Evolutionary conservation across 2,329 filamentous ascomycete species (phyloP).

Genomic region (Albifimbria verrucaria): DNA sequence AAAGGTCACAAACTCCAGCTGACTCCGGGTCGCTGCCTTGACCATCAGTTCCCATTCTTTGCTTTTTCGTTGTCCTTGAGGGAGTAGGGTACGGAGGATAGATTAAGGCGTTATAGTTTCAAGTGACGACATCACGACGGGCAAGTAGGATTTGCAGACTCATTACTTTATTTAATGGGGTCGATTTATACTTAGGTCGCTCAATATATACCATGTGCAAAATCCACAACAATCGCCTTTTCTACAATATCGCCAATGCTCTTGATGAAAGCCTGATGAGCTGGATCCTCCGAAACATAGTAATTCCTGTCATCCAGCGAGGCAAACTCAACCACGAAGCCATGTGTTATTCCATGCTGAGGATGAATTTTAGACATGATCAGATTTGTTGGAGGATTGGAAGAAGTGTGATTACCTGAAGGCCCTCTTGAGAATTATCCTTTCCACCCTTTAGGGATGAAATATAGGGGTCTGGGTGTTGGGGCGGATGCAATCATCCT

Average conservation of each 20-base stretch:
- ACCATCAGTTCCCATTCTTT: too few species aligned
- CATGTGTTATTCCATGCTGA: constrained; percentile 63
- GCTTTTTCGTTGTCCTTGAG: too few species aligned
- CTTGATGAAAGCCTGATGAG: constrained; percentile 58
- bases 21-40: too few species aligned
- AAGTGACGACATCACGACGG: too few species aligned
- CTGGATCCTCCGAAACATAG: constrained; percentile 63
- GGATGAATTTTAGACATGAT: background rate
- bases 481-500: constrained; percentile 61
- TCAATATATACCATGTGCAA: constrained; percentile 42
- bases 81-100: too few species aligned
- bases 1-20: too few species aligned
- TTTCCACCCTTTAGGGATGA: constrained; percentile 53
- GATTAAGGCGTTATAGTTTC: too few species aligned
- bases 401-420: constrained; percentile 41
- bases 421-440: constrained; percentile 60
- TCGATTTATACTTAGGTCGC: too few species aligned
- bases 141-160: too few species aligned
- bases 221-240: constrained; percentile 59
- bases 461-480: constrained; percentile 58
- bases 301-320: constrained; percentile 63
- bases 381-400: background rate
- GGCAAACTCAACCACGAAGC: constrained; percentile 66
- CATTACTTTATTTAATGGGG: too few species aligned
- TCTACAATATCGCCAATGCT: constrained; percentile 43